Evolutionary conservation across 2,329 filamentous ascomycete genomes (phyloP).

Genomic region (Huntiella savannae): DNA sequence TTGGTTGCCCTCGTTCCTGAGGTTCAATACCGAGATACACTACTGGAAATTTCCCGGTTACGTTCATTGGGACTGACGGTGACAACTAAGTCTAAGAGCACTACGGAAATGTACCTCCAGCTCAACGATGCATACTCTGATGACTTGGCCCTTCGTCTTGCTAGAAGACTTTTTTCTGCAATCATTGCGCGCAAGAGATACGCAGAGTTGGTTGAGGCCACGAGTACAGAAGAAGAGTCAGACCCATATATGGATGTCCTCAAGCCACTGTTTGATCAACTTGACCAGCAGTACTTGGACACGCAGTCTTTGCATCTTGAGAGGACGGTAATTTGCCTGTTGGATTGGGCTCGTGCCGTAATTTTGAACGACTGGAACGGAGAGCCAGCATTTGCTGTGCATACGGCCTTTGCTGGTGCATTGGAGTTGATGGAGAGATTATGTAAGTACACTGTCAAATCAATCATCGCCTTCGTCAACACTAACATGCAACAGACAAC

Average conservation of each 20-base stretch:
- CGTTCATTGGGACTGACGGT: slow-evolving; percentile 38
- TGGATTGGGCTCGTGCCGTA: slow-evolving; percentile 58
- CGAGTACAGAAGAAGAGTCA: slow-evolving; percentile 17
- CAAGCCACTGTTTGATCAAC: slow-evolving; percentile 29
- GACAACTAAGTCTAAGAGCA: slow-evolving; percentile 6
- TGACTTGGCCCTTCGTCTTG: slow-evolving; percentile 38
- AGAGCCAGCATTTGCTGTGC: slow-evolving; percentile 46
- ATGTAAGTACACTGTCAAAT: slow-evolving; percentile 32
- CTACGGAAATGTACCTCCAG: slow-evolving; percentile 16
- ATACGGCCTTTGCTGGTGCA: slow-evolving; percentile 57
- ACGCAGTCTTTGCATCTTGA: slow-evolving; percentile 6
- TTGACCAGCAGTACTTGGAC: slow-evolving; percentile 29
- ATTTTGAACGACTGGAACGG: slow-evolving; percentile 70
- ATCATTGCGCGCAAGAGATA: slow-evolving; percentile 34
- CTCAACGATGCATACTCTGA: slow-evolving; percentile 46
- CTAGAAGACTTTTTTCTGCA: slow-evolving; percentile 37
- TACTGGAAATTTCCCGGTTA: slow-evolving; percentile 42
- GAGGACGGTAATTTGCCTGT: slow-evolving; percentile 21
- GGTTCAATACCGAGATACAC: slow-evolving; percentile 25
- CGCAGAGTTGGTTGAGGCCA: slow-evolving; percentile 22
- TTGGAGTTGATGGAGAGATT: slow-evolving; percentile 54
- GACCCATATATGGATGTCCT: slow-evolving; percentile 25
- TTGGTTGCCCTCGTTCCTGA: slow-evolving; percentile 38
- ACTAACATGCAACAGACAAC: slow-evolving; percentile 27
- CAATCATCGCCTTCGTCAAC: not conserved